Percentiles rank a stretch among this genome's conserved stretches.
phyloP scores from a whole-genome alignment of 441 rosid species.

The Populus trichocarpa region DNA sequence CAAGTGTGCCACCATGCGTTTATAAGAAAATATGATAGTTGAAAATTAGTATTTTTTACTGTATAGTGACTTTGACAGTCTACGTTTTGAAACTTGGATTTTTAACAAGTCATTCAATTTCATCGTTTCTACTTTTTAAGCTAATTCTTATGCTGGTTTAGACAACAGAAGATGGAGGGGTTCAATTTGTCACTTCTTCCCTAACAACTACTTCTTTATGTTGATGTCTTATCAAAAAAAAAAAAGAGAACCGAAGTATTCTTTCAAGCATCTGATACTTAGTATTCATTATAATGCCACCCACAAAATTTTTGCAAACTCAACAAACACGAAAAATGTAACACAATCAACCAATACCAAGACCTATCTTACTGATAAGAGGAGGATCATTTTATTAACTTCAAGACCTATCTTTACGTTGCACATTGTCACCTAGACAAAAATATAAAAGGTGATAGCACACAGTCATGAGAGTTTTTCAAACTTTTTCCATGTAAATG shows the following conservation, averaged over 20 bases:
- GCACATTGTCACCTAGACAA: background rate
- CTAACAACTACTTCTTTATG: background rate
- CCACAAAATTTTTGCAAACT: background rate
- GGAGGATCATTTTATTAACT: background rate
- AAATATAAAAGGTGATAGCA: background rate
- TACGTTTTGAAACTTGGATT: background rate
- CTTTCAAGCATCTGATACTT: background rate
- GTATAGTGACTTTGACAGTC: background rate
- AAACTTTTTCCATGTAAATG: background rate
- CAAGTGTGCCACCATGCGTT: too few relatives aligned
- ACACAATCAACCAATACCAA: background rate
- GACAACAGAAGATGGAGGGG: background rate
- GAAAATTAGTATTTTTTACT: background rate
- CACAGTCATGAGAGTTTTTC: background rate
- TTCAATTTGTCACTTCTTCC: background rate
- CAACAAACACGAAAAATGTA: background rate
- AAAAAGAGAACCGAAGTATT: background rate
- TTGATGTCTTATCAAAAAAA: background rate
- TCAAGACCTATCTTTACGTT: background rate
- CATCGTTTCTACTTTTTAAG: background rate
- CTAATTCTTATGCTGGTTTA: background rate
- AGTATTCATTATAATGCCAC: background rate
- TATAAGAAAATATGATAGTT: background rate
- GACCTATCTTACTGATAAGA: background rate
- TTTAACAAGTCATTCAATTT: background rate